A percentile compares a stretch with the other conserved stretches of the same genome.
phyloP scores from a whole-genome alignment of 176 grass and related monocot species.

The Carex kokanica region DNA sequence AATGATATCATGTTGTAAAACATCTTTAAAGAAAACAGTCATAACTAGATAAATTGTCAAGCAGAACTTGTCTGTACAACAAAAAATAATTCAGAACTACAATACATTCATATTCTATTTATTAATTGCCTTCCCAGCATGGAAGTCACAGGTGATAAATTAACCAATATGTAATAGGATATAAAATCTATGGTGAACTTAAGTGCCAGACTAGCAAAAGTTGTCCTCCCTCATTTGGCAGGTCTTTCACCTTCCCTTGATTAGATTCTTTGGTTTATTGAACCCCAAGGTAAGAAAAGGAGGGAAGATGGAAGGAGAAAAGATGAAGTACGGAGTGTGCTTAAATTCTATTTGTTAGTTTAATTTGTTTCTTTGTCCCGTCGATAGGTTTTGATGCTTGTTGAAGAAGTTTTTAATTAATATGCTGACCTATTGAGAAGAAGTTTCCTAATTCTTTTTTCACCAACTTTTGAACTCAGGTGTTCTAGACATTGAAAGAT shows the following conservation, averaged over 20 bases:
- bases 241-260: slow-evolving; percentile 37
- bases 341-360: background rate
- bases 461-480: background rate
- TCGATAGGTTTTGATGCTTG: background rate
- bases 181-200: background rate
- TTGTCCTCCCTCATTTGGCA: background rate
- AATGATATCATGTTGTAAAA: background rate
- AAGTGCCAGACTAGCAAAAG: background rate
- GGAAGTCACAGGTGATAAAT: too few species aligned
- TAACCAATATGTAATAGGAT: background rate
- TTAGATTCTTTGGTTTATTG: slow-evolving; percentile 69
- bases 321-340: background rate
- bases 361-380: background rate
- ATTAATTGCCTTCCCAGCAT: too few species aligned
- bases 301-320: background rate
- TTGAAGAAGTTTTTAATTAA: too few species aligned
- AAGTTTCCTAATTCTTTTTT: too few species aligned
- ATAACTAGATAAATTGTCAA: too few species aligned
- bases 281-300: slow-evolving; percentile 35
- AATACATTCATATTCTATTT: too few species aligned
- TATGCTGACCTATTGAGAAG: too few species aligned
- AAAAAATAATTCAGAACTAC: too few species aligned
- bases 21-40: background rate
- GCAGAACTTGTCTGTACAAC: too few species aligned
- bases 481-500: background rate